Conservation (phyloP, 768 basidiomycete species). For the Daedaleopsis sinensis region DNA sequence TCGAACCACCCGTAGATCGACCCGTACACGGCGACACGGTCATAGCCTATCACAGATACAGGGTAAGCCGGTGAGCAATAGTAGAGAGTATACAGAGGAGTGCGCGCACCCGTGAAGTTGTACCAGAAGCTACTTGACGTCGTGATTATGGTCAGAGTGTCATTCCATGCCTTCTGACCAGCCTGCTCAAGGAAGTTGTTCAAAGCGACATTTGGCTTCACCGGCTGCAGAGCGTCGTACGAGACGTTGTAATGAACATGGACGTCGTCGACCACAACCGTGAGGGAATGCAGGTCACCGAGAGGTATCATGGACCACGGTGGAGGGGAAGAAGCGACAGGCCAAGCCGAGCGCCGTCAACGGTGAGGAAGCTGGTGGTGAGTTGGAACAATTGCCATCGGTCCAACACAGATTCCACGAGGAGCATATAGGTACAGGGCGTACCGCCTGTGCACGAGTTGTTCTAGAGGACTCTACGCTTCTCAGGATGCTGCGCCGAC, state of each 20-base stretch:
- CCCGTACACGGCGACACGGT: not conserved
- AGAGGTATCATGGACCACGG: not conserved
- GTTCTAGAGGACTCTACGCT: too few relatives aligned
- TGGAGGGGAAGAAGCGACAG: not conserved
- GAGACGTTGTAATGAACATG: not conserved
- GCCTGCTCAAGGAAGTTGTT: not conserved
- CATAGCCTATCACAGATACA: not conserved
- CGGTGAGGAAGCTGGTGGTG: not conserved
- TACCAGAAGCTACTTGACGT: not conserved
- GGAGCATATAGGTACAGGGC: too few relatives aligned
- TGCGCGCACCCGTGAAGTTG: not conserved
- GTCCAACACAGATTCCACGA: too few relatives aligned
- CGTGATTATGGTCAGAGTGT: not conserved
- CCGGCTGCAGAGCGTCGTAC: not conserved
- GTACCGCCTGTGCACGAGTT: too few relatives aligned
- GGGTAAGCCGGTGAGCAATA: not conserved
- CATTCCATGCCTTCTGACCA: not conserved
- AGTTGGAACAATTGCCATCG: not conserved
- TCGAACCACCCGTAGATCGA: not conserved
- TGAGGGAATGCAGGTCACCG: not conserved
- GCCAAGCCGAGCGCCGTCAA: not conserved
- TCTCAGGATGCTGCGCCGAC: too few relatives aligned
- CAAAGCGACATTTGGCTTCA: not conserved
- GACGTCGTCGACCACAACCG: not conserved
- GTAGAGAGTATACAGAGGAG: not conserved